A percentile compares a stretch with the other conserved stretches of the same genome.
Evolutionary conservation across 2,329 filamentous ascomycete species (phyloP).

Genomic region (Fusarium solani-melongenae): DNA sequence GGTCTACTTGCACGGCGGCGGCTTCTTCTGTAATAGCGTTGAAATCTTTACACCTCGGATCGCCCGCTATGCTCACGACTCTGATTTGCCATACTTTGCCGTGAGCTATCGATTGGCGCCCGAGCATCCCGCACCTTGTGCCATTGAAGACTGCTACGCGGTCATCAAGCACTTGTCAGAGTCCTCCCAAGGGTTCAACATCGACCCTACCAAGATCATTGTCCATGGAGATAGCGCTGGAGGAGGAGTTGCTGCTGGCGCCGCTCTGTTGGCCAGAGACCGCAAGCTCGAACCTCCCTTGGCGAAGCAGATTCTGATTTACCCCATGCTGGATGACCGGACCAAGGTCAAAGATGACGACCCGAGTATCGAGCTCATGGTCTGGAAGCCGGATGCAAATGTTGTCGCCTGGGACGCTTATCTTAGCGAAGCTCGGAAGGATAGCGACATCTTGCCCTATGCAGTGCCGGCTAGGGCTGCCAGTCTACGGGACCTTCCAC

Average conservation of each 20-base stretch:
- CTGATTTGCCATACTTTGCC: conserved; percentile 21
- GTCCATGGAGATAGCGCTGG: conserved; percentile 26
- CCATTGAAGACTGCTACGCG: conserved; percentile 19
- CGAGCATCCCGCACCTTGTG: conserved; percentile 17
- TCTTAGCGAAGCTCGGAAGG: background rate
- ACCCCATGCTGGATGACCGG: conserved; percentile 31
- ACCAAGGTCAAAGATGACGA: conserved; percentile 1
- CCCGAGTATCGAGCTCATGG: conserved; percentile 13
- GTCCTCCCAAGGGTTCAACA: conserved; percentile 1
- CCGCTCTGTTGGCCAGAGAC: conserved; percentile 15
- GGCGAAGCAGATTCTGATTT: conserved; percentile 17
- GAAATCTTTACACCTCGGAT: conserved; percentile 17
- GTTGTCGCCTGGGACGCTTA: conserved; percentile 39
- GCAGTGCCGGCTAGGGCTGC: conserved; percentile 39
- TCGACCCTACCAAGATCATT: conserved; percentile 17
- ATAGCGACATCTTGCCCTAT: conserved; percentile 25
- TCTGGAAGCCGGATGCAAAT: conserved; percentile 33
- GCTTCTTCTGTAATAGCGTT: conserved; percentile 10
- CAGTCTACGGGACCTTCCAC: conserved; percentile 46
- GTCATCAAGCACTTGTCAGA: conserved; percentile 8
- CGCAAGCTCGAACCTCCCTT: background rate
- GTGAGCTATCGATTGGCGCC: conserved; percentile 26
- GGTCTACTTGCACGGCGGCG: conserved; percentile 22
- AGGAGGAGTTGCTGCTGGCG: conserved; percentile 14
- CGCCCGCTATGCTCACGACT: conserved; percentile 9